Evolutionary conservation across 2,329 filamentous ascomycete genomes (phyloP).

Genomic region (Xylaria multiplex): DNA sequence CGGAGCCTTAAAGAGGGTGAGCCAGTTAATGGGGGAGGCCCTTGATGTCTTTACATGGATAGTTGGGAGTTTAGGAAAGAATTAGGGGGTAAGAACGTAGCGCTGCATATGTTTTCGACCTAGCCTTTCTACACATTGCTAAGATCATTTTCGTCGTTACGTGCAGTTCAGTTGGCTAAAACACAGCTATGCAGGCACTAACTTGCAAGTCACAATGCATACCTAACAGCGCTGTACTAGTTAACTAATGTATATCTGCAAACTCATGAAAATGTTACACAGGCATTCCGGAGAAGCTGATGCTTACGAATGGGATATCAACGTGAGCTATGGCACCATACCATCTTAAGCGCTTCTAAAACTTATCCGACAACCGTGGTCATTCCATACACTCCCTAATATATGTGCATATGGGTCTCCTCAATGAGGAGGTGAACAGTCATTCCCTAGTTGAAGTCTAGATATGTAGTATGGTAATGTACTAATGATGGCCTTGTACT

Average conservation of each 20-base stretch:
- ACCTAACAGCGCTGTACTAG: neutral
- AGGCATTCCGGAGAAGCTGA: neutral
- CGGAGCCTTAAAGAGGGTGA: neutral
- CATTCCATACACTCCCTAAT: conserved; percentile 11
- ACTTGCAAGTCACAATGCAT: neutral
- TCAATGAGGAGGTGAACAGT: neutral
- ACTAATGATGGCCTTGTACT: neutral
- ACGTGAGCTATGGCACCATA: neutral
- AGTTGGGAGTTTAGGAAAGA: conserved; percentile 16
- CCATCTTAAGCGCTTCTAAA: neutral
- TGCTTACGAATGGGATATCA: conserved; percentile 18
- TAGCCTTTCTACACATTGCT: conserved; percentile 12
- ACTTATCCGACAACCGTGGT: conserved; percentile 1
- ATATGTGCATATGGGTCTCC: conserved; percentile 17
- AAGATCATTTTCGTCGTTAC: conserved; percentile 4
- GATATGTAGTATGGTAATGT: conserved; percentile 5
- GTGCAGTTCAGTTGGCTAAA: neutral
- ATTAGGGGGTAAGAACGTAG: neutral
- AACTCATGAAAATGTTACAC: neutral
- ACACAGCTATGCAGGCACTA: neutral
- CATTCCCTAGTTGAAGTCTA: neutral
- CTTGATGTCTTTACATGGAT: conserved; percentile 8
- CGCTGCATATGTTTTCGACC: conserved; percentile 13
- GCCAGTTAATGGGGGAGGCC: neutral
- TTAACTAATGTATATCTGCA: neutral